Evolutionary conservation across 768 basidiomycete species (phyloP).

Genomic region (Phylloporus sp.): DNA sequence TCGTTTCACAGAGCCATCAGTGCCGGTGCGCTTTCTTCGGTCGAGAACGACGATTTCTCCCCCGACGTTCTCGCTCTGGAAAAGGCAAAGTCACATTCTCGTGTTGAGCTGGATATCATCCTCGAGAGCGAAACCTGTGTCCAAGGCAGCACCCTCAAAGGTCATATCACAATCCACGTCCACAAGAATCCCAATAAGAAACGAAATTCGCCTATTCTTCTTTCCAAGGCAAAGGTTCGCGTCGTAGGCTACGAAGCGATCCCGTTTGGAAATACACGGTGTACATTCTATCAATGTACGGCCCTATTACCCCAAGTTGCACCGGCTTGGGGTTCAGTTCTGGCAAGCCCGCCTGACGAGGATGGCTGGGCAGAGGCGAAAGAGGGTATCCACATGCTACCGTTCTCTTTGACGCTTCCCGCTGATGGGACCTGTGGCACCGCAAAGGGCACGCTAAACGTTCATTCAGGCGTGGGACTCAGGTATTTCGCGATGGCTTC

Average conservation of each 20-base stretch:
- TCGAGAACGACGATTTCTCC: slow-evolving; percentile 9
- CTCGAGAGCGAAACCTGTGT: slow-evolving; percentile 72
- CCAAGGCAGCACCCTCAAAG: slow-evolving; percentile 73
- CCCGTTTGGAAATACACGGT: slow-evolving; percentile 51
- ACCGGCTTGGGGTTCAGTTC: slow-evolving; percentile 42
- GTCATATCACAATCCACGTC: slow-evolving; percentile 64
- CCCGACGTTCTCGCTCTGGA: slow-evolving; percentile 49
- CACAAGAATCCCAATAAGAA: slow-evolving; percentile 52
- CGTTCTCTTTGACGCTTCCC: slow-evolving; percentile 70
- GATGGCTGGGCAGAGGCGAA: slow-evolving; percentile 62
- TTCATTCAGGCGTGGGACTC: slow-evolving; percentile 58
- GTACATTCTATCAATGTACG: slow-evolving; percentile 81
- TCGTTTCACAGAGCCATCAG: slow-evolving; percentile 8
- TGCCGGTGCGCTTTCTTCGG: not conserved
- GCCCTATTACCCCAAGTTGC: slow-evolving; percentile 48
- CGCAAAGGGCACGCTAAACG: slow-evolving; percentile 55
- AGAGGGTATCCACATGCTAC: slow-evolving; percentile 66
- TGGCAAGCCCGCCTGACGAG: slow-evolving; percentile 42
- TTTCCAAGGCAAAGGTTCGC: slow-evolving; percentile 75
- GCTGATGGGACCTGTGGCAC: slow-evolving; percentile 46
- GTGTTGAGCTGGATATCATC: slow-evolving; percentile 80
- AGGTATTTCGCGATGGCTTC: slow-evolving; percentile 81
- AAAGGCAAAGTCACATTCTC: slow-evolving; percentile 67
- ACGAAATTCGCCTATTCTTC: slow-evolving; percentile 45
- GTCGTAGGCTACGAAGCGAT: slow-evolving; percentile 83